A percentile compares a stretch with the other conserved stretches of the same genome.
Evolutionary conservation across 345 rosid species (phyloP).

Genomic region (Carallia pectinifolia): DNA sequence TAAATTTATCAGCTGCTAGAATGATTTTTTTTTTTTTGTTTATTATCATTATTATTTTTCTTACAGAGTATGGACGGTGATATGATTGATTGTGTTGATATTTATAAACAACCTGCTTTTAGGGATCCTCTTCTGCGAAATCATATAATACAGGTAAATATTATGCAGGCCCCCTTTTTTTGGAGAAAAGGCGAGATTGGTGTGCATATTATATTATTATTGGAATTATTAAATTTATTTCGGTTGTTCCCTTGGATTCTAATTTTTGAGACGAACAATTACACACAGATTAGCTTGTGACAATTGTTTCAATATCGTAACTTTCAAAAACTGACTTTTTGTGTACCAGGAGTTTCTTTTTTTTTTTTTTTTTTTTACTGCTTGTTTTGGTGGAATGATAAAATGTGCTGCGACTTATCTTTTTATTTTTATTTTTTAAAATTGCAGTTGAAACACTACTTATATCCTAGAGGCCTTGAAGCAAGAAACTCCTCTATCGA

Average conservation of each 20-base stretch:
- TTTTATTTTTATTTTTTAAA: neutral
- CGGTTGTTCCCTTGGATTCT: too few species aligned
- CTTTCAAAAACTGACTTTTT: too few species aligned
- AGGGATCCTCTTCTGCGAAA: neutral
- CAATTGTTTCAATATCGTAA: too few species aligned
- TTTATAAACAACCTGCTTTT: slow-evolving; percentile 13
- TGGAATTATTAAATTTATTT: too few species aligned
- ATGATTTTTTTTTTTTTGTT: neutral
- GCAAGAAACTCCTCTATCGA: neutral
- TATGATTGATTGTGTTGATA: too few species aligned
- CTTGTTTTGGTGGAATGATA: neutral
- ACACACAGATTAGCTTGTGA: too few species aligned
- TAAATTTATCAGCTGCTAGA: too few species aligned
- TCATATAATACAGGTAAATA: neutral
- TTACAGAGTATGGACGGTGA: neutral
- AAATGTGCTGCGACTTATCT: neutral
- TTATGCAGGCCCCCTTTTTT: neutral
- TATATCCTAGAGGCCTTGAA: neutral
- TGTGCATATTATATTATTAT: too few species aligned
- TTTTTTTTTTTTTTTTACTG: too few species aligned
- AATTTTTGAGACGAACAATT: too few species aligned
- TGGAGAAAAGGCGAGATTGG: too few species aligned
- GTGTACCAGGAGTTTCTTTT: too few species aligned
- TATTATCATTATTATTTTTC: neutral
- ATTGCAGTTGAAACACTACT: slow-evolving; percentile 18